These are phyloP conservation scores for Cantharellus anzutake DNA, from an alignment of 768 basidiomycete genomes.

Conservation along the genomic window DNA sequence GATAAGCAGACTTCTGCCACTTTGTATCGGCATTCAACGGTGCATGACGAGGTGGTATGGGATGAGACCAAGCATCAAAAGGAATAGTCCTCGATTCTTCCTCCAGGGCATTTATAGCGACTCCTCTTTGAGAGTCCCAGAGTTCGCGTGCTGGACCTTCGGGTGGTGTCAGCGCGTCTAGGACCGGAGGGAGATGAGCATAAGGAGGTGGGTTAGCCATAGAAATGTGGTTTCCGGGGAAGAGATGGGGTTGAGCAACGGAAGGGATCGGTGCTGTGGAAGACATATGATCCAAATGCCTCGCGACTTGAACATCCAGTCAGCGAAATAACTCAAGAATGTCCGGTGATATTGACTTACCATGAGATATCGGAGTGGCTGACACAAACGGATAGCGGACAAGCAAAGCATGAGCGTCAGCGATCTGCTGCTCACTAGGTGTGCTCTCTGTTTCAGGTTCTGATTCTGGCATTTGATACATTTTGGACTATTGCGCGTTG, in stretches of 20 bases:
- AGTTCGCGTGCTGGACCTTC: slow-evolving; percentile 29
- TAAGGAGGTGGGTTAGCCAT: slow-evolving; percentile 52
- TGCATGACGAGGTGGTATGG: not conserved
- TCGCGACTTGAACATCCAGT: slow-evolving; percentile 30
- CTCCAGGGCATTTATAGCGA: slow-evolving; percentile 18
- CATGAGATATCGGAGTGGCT: slow-evolving; percentile 58
- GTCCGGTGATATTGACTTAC: slow-evolving; percentile 20
- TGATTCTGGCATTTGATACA: too few relatives aligned
- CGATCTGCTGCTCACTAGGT: not conserved
- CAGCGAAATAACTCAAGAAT: slow-evolving; percentile 4
- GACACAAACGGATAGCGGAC: slow-evolving; percentile 57
- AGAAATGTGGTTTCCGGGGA: slow-evolving; percentile 15
- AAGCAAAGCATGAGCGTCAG: slow-evolving; percentile 43
- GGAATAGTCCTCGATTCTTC: too few relatives aligned
- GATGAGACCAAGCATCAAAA: too few relatives aligned
- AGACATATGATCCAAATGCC: slow-evolving; percentile 43
- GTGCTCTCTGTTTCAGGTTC: not conserved
- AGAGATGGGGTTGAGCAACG: slow-evolving; percentile 13
- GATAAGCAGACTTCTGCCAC: not conserved
- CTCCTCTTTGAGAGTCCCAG: slow-evolving; percentile 50
- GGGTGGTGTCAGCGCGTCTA: slow-evolving; percentile 24
- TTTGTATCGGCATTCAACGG: not conserved
- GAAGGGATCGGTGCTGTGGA: slow-evolving; percentile 40
- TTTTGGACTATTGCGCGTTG: too few relatives aligned
- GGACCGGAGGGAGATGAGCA: slow-evolving; percentile 36